Base-by-base conservation (phyloP, 106 monocot species). In the Alisma plantagoaquatica region DNA sequence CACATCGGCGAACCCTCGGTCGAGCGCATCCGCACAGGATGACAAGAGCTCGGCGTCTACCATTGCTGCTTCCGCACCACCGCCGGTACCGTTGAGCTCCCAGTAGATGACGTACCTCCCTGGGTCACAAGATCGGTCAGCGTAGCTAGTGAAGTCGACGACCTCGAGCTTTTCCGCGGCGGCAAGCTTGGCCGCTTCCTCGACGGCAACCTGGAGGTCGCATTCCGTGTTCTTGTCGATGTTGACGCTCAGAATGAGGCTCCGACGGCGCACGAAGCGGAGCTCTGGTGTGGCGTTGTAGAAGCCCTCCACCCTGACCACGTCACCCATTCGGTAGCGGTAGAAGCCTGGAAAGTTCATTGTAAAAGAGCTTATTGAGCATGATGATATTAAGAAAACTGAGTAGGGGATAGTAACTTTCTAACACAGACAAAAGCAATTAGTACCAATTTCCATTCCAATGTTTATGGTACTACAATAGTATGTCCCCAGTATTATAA, bases 201-300 rank as follows among this genome's bases (percentile, higher is more conserved):
- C 76, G 3, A 89, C 66, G 5, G 76, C 67, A 19, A 74, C 16
- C 49, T 89, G 83, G n/a, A 89, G 63, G 64, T 89, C 89, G 8
- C 72, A 73, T 65, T 89, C 89, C 4, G 75, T 83, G 73, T 83
- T 89, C 62, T 83, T 89, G 70, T 89, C 89, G 17, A 89, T 79
- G 73, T 89, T 89, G 33, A 89, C 54, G 51, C 41, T 74, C 18
- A 89, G 61, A 16, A 83, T 24, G 1, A 82, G 57, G 60, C 66
- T 77, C 29, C 73, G 45, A 42, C 89, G 63, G 68, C 79, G 69
- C 29, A 89, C 41, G 29, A 83, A 83, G 62, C 71, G 62, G 3
- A 83, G 73, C 60, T 70, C 62, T 0, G 84, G 84, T 32, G 84
- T 73, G 9, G 72, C 57, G 61, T 79, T 79, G 69, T 84, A 72